Conservation (phyloP, 352 stramenopile species). For the Plasmopara viticola region DNA sequence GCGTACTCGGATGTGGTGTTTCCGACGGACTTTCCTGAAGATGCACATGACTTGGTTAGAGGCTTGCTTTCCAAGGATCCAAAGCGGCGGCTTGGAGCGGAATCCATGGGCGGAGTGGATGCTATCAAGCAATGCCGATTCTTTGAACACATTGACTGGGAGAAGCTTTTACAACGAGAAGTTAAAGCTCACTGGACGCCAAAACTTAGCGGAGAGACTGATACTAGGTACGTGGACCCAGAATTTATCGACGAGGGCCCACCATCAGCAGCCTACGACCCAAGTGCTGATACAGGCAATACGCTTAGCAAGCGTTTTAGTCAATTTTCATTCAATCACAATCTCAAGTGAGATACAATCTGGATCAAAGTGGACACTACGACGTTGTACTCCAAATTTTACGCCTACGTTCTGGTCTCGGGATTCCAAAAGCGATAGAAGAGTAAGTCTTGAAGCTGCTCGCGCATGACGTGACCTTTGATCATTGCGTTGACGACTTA, state of each 20-base stretch:
- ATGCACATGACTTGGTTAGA: slow-evolving; percentile 70
- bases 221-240: slow-evolving; percentile 85
- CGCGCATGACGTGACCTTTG: slow-evolving; percentile 66
- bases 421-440: not conserved
- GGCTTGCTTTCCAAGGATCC: slow-evolving; percentile 74
- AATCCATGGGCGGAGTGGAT: slow-evolving; percentile 55
- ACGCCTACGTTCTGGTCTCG: not conserved
- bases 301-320: slow-evolving; percentile 82
- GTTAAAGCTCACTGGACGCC: slow-evolving; percentile 77
- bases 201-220: slow-evolving; percentile 77
- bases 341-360: slow-evolving; percentile 32
- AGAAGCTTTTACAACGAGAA: slow-evolving; percentile 59
- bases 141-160: slow-evolving; percentile 73
- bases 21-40: slow-evolving; percentile 62
- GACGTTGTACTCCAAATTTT: not conserved
- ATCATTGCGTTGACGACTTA: slow-evolving; percentile 80
- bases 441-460: slow-evolving; percentile 25
- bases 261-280: slow-evolving; percentile 73
- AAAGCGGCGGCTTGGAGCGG: slow-evolving; percentile 56
- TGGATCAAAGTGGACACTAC: not conserved
- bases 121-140: slow-evolving; percentile 69
- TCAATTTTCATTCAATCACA: slow-evolving; percentile 89
- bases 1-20: slow-evolving; percentile 73
- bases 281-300: slow-evolving; percentile 50
- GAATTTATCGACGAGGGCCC: slow-evolving; percentile 85